Conservation (phyloP, 352 stramenopile species). For the Phytophthora chlamydospora region DNA sequence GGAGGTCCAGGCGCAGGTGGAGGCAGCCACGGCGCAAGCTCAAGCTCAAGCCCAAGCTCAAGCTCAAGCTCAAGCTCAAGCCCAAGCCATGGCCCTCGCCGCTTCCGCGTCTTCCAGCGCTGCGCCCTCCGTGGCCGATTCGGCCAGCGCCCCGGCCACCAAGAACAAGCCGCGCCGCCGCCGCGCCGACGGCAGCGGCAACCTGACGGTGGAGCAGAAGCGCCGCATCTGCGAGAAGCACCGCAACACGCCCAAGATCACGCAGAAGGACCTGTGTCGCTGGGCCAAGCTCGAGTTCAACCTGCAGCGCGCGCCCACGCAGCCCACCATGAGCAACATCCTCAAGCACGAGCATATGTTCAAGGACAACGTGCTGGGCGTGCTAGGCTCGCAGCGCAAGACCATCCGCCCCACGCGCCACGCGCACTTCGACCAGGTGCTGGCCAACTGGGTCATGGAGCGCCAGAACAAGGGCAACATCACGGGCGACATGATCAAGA, state of each 20-base stretch:
- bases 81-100: neutral
- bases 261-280: constrained; percentile 87
- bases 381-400: constrained; percentile 81
- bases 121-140: neutral
- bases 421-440: constrained; percentile 83
- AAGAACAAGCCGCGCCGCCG: constrained; percentile 41
- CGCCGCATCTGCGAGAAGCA: constrained; percentile 90
- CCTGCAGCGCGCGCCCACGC: constrained; percentile 79
- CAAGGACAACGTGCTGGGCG: constrained; percentile 83
- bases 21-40: constrained; percentile 1
- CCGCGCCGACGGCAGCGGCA: constrained; percentile 69
- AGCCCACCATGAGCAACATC: constrained; percentile 85
- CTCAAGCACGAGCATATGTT: constrained; percentile 90
- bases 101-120: neutral
- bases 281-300: constrained; percentile 92
- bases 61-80: constrained; percentile 1
- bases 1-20: constrained; percentile 28
- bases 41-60: constrained; percentile 17
- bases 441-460: constrained; percentile 91
- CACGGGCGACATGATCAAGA: constrained; percentile 90
- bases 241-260: constrained; percentile 86
- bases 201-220: constrained; percentile 90
- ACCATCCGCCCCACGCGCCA: constrained; percentile 82
- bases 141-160: neutral
- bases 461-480: constrained; percentile 89